These are phyloP conservation scores for Solanum hybrid DNA, from an alignment of 305 asterid genomes.

Conservation along the genomic window DNA sequence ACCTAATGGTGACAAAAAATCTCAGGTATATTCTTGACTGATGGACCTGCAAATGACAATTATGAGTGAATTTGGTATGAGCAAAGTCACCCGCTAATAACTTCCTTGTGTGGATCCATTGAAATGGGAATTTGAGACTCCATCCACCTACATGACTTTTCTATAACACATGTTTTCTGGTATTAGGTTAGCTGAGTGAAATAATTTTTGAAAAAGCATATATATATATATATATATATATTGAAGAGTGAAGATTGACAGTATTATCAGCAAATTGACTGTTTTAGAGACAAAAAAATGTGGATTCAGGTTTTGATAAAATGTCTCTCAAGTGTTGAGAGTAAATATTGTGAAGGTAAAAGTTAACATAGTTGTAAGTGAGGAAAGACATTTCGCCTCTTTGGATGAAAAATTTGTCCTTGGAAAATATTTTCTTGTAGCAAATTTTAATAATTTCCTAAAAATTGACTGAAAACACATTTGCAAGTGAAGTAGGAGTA, in stretches of 20 bases:
- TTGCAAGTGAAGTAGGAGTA: not conserved
- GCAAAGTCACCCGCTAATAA: not conserved
- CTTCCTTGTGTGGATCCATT: not conserved
- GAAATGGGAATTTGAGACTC: not conserved
- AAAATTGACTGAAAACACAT: not conserved
- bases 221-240: not conserved
- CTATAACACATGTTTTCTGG: not conserved
- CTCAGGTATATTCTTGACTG: no score
- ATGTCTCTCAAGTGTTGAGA: not conserved
- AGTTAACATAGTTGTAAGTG: not conserved
- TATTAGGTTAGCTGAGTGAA: not conserved
- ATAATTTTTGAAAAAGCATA: not conserved
- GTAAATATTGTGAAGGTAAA: not conserved
- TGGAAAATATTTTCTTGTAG: not conserved
- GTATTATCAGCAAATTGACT: not conserved
- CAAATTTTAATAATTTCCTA: not conserved
- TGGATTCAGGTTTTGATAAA: not conserved
- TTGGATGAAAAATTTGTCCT: not conserved
- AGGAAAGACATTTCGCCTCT: not conserved
- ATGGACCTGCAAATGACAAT: no score
- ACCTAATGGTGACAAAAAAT: not conserved
- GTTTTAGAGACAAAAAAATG: not conserved
- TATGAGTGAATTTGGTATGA: not conserved
- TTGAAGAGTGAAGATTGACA: not conserved
- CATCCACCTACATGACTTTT: not conserved